Conservation (phyloP, 106 monocot genomes). For the Agapanthus africanus region DNA sequence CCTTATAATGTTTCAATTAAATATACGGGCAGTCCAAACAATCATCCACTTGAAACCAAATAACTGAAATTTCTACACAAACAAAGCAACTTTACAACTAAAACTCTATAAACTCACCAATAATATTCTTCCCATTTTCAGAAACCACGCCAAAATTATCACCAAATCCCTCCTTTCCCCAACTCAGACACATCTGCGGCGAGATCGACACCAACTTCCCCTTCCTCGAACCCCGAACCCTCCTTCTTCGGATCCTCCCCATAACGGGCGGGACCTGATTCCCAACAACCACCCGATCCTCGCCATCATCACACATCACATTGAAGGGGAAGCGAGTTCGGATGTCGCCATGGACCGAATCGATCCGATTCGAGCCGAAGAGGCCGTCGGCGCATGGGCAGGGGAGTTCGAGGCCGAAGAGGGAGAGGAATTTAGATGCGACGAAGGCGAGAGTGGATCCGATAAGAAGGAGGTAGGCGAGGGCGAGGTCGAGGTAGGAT, state of each 20-base stretch:
- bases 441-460: constrained; percentile 41
- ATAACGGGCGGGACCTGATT: not conserved
- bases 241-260: constrained; percentile 1
- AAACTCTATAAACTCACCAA: constrained; percentile 4
- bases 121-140: not conserved
- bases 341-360: constrained; percentile 14
- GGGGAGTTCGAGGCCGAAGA: constrained; percentile 56
- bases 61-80: too few species aligned
- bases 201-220: constrained; percentile 1
- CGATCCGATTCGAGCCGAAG: constrained; percentile 15
- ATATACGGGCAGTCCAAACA: too few species aligned
- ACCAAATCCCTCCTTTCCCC: not conserved
- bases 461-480: constrained; percentile 63
- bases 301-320: not conserved
- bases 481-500: constrained; percentile 51
- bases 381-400: constrained; percentile 32
- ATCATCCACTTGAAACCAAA: too few species aligned
- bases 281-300: not conserved
- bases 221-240: constrained; percentile 4
- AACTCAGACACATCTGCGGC: not conserved
- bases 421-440: constrained; percentile 34
- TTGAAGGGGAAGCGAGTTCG: constrained; percentile 30
- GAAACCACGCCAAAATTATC: constrained; percentile 1
- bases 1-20: too few species aligned
- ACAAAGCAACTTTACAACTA: too few species aligned